Conservation (phyloP, 2,329 filamentous ascomycete species). For the Trichoderma koningii region DNA sequence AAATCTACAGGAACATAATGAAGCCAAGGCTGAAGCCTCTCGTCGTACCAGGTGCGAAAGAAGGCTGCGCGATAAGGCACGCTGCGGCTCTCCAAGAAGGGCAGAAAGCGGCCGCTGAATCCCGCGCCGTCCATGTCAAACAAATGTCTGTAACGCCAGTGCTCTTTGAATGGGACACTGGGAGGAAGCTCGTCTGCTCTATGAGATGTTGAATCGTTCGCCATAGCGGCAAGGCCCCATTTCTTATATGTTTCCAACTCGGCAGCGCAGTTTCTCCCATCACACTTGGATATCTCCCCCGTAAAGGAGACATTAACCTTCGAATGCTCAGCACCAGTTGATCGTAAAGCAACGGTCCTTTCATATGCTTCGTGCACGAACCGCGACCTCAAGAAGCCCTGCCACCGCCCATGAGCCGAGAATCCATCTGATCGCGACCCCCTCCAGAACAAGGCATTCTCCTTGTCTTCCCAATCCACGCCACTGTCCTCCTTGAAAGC, state of each 20-base stretch:
- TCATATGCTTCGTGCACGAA: conserved; percentile 59
- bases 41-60: conserved; percentile 67
- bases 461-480: conserved; percentile 50
- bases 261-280: conserved; percentile 48
- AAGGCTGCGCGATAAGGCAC: conserved; percentile 65
- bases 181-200: conserved; percentile 4
- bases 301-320: conserved; percentile 44
- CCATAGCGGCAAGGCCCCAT: conserved; percentile 42
- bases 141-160: conserved; percentile 63
- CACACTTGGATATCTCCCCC: conserved; percentile 44
- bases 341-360: conserved; percentile 35
- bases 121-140: conserved; percentile 72
- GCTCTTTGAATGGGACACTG: conserved; percentile 38
- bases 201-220: neutral
- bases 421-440: conserved; percentile 60
- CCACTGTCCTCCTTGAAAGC: conserved; percentile 52
- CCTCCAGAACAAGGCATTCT: conserved; percentile 56
- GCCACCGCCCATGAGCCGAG: conserved; percentile 49
- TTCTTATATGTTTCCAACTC: conserved; percentile 41
- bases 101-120: conserved; percentile 66
- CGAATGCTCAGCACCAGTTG: conserved; percentile 36
- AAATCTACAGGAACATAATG: conserved; percentile 66
- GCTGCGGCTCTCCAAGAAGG: conserved; percentile 65
- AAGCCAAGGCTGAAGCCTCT: conserved; percentile 60
- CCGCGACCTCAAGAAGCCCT: conserved; percentile 67